Evolutionary conservation across 73 alveolate genomes (phyloP), one percentile per base, ranked within the genome.

Genomic region (Stentor coeruleus): DNA sequence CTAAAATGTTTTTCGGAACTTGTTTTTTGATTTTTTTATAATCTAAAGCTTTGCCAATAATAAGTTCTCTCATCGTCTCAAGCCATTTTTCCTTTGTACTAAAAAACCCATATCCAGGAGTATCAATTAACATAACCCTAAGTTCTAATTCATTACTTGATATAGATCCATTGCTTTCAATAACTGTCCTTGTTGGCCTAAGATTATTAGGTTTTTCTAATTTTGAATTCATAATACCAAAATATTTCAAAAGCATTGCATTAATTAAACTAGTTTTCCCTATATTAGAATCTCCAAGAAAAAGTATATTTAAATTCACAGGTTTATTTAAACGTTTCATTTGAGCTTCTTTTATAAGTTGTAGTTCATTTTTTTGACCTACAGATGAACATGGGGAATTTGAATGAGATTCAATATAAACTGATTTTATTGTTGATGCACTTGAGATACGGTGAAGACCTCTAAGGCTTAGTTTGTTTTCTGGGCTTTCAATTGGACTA

Each of bases 181-280:
- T 66, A 33, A 66, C 33, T 20, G 20, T 31, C 33, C 40, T 1
- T 66, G 79, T 66, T 11, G 79, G 37, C 79, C 39, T 20, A 26
- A 33, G 11, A 20, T 20, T 20, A 20, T 26, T 33, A 15, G n/a
- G n/a, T 1, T 26, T 15, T 33, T 20, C 11, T 33, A 20, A 26
- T 31, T 57, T 31, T 20, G 73, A 31, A 26, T 20, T 31, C 11
- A 66, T 20, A 28, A 20, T 20, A 66, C 33, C 33, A 2, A 66
- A 66, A 11, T 66, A 20, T 40, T 20, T 66, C 33, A 31, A 26
- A 0, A 66, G 39, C n/a, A 66, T 14, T 14, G 79, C 14, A 26
- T 33, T 20, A 20, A 66, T 66, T 14, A 66, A 66, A 66, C 40
- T 20, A 28, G 79, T 66, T 33, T 66, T 66, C 79, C 79, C 79